Base-by-base conservation (phyloP, 768 basidiomycete species). In the Hebeloma cylindrosporum region DNA sequence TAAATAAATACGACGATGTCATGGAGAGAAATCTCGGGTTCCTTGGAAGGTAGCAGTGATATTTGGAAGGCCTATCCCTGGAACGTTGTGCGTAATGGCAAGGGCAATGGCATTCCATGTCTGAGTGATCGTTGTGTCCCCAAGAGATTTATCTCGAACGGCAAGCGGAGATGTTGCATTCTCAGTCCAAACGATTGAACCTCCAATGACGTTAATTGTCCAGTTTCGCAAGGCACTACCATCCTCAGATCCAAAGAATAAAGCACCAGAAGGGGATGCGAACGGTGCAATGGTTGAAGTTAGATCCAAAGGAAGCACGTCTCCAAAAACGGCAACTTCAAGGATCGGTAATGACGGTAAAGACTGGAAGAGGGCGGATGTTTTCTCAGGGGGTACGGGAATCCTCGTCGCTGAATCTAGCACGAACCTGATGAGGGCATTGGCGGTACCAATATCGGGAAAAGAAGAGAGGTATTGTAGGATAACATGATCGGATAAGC, bases 311-410 rank as follows among this genome's bases (percentile, higher is more conserved):
- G 74, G 68, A 10, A 60, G 54, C 18, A 85, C 59, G 10, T 72
- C 65, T 5, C 83, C 83, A 57, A 85, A 84, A n/a, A 85, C 55
- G 1, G 80, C 82, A 3, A 83, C 78, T 60, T 84, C 83, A 26
- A 86, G 55, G 1, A 64, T 48, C 17, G 82, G 83, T 33, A 85
- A 63, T 1, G 64, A 56, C 8, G 69, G 50, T n/a, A 82, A 53
- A 2, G 70, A 65, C 40, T 63, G 55, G 42, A 64, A 70, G 4
- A 80, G 61, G 10, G 61, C 29, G 7, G 76, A 68, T 18, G 66
- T 54, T 14, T 61, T 61, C 3, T 66, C 52, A 3, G 79, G 77
- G 6, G 79, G 75, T 8, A 64, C 59, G 10, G 65, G 61, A 7
- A 61, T 53, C 11, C 60, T 59, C 4, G 66, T 64, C 3, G 52